A percentile compares a stretch with the other conserved stretches of the same genome.
Evolutionary conservation across 2,329 filamentous ascomycete species (phyloP).

Genomic region (Epichloe brachyelytri): DNA sequence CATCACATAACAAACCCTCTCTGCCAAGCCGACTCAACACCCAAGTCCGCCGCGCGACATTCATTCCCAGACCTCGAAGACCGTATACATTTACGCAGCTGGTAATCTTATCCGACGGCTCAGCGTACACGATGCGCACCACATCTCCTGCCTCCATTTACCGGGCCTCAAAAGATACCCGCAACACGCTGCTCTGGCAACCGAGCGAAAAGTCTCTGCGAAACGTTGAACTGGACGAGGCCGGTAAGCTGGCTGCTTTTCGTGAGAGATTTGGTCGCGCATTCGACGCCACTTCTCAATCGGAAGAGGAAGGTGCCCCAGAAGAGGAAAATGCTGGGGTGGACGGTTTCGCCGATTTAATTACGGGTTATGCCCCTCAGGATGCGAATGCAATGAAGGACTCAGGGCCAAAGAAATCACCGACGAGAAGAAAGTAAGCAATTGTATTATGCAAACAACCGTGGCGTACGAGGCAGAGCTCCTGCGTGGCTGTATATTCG

Average conservation of each 20-base stretch:
- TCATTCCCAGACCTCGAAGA: slow-evolving; percentile 75
- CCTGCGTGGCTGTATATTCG: background rate
- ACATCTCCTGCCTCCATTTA: slow-evolving; percentile 54
- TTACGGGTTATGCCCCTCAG: slow-evolving; percentile 34
- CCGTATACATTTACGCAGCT: slow-evolving; percentile 98
- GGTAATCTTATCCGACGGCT: slow-evolving; percentile 82
- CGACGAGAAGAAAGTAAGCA: slow-evolving; percentile 34
- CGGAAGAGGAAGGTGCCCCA: slow-evolving; percentile 18
- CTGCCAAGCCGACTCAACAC: slow-evolving; percentile 15
- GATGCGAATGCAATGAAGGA: slow-evolving; percentile 23
- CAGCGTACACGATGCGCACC: slow-evolving; percentile 67
- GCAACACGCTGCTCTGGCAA: slow-evolving; percentile 87
- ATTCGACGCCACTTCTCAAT: slow-evolving; percentile 52
- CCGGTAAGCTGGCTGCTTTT: slow-evolving; percentile 78
- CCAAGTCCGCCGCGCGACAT: slow-evolving; percentile 69
- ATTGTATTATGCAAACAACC: background rate
- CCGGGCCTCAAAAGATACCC: slow-evolving; percentile 61
- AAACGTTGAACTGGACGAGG: slow-evolving; percentile 91
- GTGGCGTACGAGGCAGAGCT: background rate
- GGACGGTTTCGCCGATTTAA: slow-evolving; percentile 34
- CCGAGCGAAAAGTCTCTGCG: slow-evolving; percentile 66
- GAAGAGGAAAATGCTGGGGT: slow-evolving; percentile 14
- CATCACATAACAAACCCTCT: slow-evolving; percentile 12
- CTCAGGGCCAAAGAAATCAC: slow-evolving; percentile 27
- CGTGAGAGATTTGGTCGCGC: slow-evolving; percentile 68